Conservation (phyloP, 441 rosid genomes). For the Monsonia emarginata region DNA sequence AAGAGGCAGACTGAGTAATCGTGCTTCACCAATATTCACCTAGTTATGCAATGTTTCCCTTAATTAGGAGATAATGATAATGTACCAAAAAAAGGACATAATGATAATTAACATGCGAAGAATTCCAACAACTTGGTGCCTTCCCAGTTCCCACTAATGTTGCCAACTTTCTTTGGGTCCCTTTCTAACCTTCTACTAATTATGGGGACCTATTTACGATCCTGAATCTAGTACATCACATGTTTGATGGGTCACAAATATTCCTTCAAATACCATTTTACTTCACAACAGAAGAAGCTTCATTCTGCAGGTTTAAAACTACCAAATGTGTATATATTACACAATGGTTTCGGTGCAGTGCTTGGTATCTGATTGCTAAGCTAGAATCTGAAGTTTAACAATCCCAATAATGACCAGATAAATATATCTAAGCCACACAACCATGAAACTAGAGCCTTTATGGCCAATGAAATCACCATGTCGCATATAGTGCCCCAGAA, state of each 20-base stretch:
- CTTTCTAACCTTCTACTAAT: not conserved
- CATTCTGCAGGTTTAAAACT: not conserved
- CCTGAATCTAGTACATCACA: not conserved
- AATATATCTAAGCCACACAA: not conserved
- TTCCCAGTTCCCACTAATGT: not conserved
- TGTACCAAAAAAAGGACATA: no score
- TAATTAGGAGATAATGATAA: not conserved
- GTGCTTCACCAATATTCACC: not conserved
- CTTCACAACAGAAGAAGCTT: slow-evolving; percentile 6
- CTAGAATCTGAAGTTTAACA: not conserved
- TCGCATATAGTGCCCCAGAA: not conserved
- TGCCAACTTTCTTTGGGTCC: not conserved
- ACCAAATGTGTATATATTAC: not conserved
- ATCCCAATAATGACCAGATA: not conserved
- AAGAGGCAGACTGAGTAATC: not conserved
- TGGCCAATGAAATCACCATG: not conserved
- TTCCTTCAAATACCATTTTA: not conserved
- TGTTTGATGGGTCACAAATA: not conserved
- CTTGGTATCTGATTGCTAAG: not conserved
- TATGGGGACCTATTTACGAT: not conserved
- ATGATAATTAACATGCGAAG: not conserved
- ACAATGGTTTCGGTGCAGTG: not conserved
- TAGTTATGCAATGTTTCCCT: not conserved
- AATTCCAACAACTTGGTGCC: not conserved
- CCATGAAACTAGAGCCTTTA: not conserved